Evolutionary conservation across 345 rosid genomes (phyloP), one percentile per base, ranked within the genome.

Genomic region (Eutrema yunnanense): DNA sequence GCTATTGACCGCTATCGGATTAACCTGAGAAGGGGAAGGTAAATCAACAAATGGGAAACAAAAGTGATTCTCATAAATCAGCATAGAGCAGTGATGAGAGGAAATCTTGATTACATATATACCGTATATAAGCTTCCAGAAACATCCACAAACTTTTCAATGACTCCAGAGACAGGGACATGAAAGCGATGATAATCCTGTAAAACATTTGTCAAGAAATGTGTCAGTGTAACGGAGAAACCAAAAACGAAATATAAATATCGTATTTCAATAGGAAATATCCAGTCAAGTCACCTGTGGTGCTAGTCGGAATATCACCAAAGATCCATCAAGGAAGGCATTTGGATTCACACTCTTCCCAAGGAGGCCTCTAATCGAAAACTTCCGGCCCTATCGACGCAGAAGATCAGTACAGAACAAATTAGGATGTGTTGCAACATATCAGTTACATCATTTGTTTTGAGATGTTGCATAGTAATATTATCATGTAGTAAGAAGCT

Each of bases 121-220:
- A 94, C 98, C 0, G 95, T 94, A 73, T 87, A 90, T 62, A 94
- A 82, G 73, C 86, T 81, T 72, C 98, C 97, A 61, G 92, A 85
- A 7, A 90, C 73, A 67, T 94, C 54, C 38, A 81, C 82, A 77
- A 86, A 74, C 61, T 82, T 75, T 65, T 85, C 95, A 53, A 94
- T 78, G 67, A 77, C 80, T 75, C 97, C 98, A 74, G 91, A 84
- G 67, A 94, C 91, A 5, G 98, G 98, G 67, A 78, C 75, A 84
- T 94, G 96, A 72, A 85, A 94, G 13, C 96, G 89, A 73, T 88
- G 97, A 74, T 89, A 94, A 79, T 94, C 98, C 97, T 94, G 83
- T 64, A 71, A 71, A 37, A 64, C 36, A 75, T 47, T 55, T 33
- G 11, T 52, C 46, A 42, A 22, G 54, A 65, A 6, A 74, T 33